Conservation (phyloP, 2,329 filamentous ascomycete genomes). For the Ascochyta fabae region DNA sequence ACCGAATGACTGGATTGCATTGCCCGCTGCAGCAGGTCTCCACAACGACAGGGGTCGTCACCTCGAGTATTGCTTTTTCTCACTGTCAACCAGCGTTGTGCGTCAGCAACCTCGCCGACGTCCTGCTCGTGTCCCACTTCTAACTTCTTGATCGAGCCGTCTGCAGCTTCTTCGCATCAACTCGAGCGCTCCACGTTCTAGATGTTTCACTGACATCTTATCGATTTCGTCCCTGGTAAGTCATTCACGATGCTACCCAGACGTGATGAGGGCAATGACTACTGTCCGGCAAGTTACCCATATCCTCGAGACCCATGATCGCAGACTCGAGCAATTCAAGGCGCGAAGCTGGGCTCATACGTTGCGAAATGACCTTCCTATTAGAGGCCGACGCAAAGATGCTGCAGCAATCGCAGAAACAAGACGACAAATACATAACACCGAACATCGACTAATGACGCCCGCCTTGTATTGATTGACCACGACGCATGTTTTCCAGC, state of each 20-base stretch:
- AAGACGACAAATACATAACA: not conserved
- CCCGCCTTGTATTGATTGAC: not conserved
- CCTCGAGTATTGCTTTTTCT: conserved; percentile 20
- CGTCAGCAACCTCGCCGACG: conserved; percentile 24
- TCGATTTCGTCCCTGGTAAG: not conserved
- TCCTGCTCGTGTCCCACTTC: conserved; percentile 21
- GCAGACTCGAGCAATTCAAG: not conserved
- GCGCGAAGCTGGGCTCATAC: no score
- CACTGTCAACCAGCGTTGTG: conserved; percentile 10
- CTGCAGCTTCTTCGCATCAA: conserved; percentile 22
- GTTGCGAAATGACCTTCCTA: not conserved
- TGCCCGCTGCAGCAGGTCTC: conserved; percentile 7
- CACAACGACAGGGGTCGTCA: conserved; percentile 13
- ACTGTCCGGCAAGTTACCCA: not conserved
- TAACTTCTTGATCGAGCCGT: conserved; percentile 16
- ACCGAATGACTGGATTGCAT: conserved; percentile 24
- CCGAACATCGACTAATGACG: not conserved
- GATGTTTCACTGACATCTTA: conserved; percentile 7
- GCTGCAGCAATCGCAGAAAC: not conserved
- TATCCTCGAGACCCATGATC: not conserved
- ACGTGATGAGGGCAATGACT: not conserved
- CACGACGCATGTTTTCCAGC: not conserved
- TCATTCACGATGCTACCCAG: not conserved
- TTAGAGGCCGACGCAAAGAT: not conserved
- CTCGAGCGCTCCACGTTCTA: conserved; percentile 13